phyloP scores from a whole-genome alignment of 129 eudicot genomes.

The Helianthus annuus region DNA sequence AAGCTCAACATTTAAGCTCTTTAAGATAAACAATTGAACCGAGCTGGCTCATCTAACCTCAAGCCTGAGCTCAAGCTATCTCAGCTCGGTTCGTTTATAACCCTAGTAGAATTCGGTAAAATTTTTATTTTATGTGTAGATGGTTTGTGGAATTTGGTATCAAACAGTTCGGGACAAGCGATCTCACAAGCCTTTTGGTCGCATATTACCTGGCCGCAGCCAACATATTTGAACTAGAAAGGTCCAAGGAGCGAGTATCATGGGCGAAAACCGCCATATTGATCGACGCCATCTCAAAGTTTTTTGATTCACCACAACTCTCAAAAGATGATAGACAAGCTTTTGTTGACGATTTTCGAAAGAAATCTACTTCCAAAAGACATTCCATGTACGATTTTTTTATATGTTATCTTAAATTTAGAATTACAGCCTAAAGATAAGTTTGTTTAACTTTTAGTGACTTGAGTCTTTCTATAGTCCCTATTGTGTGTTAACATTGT shows the following conservation, averaged over 20 bases:
- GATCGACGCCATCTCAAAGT: slow-evolving; percentile 40
- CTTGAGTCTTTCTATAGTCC: too few relatives aligned
- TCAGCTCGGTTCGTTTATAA: too few relatives aligned
- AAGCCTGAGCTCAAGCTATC: too few relatives aligned
- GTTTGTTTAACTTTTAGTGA: neutral
- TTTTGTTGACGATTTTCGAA: slow-evolving; percentile 48
- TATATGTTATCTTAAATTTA: neutral
- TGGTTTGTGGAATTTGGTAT: slow-evolving; percentile 55
- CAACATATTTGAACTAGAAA: slow-evolving; percentile 64
- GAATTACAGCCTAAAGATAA: neutral
- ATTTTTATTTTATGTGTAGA: slow-evolving; percentile 29
- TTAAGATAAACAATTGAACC: too few relatives aligned
- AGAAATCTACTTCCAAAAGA: slow-evolving; percentile 1
- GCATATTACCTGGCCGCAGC: slow-evolving; percentile 60
- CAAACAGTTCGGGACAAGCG: slow-evolving; percentile 38
- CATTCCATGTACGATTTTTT: slow-evolving; percentile 18
- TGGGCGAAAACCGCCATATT: slow-evolving; percentile 71
- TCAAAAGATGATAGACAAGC: slow-evolving; percentile 39
- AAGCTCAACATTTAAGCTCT: too few relatives aligned
- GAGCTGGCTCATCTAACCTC: too few relatives aligned
- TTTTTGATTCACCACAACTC: slow-evolving; percentile 24
- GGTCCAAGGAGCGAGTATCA: slow-evolving; percentile 49
- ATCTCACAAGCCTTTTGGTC: slow-evolving; percentile 37
- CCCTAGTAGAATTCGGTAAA: too few relatives aligned
- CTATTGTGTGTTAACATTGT: neutral